Evolutionary conservation across 176 grass and related monocot genomes (phyloP).

Genomic region (Eleusine coracana): DNA sequence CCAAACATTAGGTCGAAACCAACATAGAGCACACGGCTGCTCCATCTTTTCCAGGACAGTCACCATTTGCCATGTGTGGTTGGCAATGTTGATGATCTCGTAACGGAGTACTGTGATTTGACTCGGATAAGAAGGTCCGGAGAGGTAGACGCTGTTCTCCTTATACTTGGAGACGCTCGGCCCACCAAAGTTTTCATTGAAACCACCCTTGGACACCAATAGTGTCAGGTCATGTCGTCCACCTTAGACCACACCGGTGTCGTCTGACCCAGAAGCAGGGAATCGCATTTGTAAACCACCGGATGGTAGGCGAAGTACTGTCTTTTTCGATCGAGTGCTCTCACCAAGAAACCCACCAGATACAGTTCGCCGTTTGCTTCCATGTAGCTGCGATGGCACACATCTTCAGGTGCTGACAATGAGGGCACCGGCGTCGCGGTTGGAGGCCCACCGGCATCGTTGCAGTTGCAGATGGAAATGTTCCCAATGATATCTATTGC

Average conservation of each 20-base stretch:
- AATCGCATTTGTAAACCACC: background rate
- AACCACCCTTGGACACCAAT: background rate
- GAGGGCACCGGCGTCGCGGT: background rate
- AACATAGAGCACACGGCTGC: background rate
- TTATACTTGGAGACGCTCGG: conserved; percentile 2
- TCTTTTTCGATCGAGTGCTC: background rate
- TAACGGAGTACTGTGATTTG: too few relatives aligned
- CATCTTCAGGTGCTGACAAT: background rate
- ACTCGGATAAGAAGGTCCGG: background rate
- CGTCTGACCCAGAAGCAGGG: background rate
- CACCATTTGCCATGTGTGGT: background rate
- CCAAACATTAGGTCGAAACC: conserved; percentile 27
- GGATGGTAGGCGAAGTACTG: background rate
- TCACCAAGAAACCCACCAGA: background rate
- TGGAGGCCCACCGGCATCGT: background rate
- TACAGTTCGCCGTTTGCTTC: conserved; percentile 14
- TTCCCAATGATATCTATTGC: background rate
- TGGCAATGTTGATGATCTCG: conserved; percentile 7
- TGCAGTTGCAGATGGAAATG: background rate
- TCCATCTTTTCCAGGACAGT: background rate
- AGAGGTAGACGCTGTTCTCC: conserved; percentile 13
- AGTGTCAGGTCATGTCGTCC: background rate
- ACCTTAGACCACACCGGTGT: conserved; percentile 19
- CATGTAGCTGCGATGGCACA: conserved; percentile 16
- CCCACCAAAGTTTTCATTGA: background rate